Evolutionary conservation across 108 stramenopile species (phyloP), one percentile per base, ranked within the genome.

Genomic region (Fragilaria radians): DNA sequence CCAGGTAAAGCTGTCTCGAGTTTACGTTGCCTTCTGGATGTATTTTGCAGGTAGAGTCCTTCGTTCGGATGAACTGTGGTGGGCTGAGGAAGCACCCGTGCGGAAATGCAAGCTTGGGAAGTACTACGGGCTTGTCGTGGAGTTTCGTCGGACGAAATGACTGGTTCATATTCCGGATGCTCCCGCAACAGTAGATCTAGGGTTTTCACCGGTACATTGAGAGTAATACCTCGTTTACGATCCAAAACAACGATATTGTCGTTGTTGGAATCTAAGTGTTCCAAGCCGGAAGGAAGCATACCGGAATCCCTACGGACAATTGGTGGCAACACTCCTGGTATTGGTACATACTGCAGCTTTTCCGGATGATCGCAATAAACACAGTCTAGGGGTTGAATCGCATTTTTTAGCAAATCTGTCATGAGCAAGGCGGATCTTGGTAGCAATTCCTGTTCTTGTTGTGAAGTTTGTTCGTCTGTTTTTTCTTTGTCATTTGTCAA

Each of bases 141-240:
- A n/a, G n/a, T n/a, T n/a, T n/a, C n/a, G n/a, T n/a, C n/a, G n/a
- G n/a, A n/a, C n/a, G n/a, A n/a, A n/a, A n/a, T n/a, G n/a, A n/a
- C n/a, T n/a, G n/a, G 73, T 46, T 74, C 73, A 45, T 74, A 74
- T 22, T 70, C 68, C 2, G 73, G 57, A 74, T 74, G 73, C 36
- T 59, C 53, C 26, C 68, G 49, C 59, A 74, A 65, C 25, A 34
- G 52, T 19, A 47, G 42, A 2, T 64, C 47, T 52, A 74, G 36
- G 14, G 36, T 14, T 42, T 42, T 7, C 7, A 42, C 36, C 7
- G 11, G 7, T 42, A 42, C 36, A 42, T 42, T 42, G 7, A 42
- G 36, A 14, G 14, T 42, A 14, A 42, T 42, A 14, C 36, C 36
- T 11, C 7, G 36, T 42, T 42, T 42, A 7, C 36, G 36, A 42